A percentile compares a stretch with the other conserved stretches of the same genome.
phyloP scores from a whole-genome alignment of 1,139 yeast genomes.

The Eremothecium sinecaudum region DNA sequence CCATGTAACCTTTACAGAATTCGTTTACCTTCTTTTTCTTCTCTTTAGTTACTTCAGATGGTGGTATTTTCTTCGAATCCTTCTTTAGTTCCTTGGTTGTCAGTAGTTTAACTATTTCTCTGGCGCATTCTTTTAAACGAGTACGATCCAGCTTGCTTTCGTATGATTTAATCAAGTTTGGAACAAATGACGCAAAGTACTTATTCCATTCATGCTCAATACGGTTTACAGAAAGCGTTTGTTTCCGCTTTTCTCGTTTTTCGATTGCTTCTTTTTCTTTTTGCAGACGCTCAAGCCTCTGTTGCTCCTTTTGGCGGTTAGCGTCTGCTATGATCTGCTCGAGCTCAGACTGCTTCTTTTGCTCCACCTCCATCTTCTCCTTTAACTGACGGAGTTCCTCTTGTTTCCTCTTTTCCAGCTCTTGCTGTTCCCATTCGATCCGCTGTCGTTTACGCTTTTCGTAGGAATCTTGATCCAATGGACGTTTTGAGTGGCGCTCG shows the following conservation, averaged over 20 bases:
- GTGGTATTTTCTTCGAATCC: slow-evolving; percentile 37
- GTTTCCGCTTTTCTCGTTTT: slow-evolving; percentile 16
- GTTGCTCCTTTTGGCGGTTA: slow-evolving; percentile 27
- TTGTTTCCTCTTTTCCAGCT: slow-evolving; percentile 21
- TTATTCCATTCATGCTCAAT: slow-evolving; percentile 46
- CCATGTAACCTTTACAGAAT: slow-evolving; percentile 63
- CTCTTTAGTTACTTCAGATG: slow-evolving; percentile 49
- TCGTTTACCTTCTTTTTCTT: slow-evolving; percentile 60
- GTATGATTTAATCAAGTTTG: slow-evolving; percentile 64
- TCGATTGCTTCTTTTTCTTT: slow-evolving; percentile 19
- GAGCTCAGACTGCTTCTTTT: slow-evolving; percentile 23
- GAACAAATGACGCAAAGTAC: slow-evolving; percentile 65
- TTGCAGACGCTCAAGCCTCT: slow-evolving; percentile 21
- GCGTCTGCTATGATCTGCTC: slow-evolving; percentile 39
- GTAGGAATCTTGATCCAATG: slow-evolving; percentile 19
- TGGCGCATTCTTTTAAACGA: slow-evolving; percentile 65
- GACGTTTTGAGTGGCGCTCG: slow-evolving; percentile 10
- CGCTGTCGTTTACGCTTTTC: slow-evolving; percentile 18
- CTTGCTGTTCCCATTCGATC: slow-evolving; percentile 20
- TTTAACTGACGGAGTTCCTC: slow-evolving; percentile 26
- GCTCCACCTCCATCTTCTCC: slow-evolving; percentile 21
- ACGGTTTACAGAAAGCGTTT: slow-evolving; percentile 13
- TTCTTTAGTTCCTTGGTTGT: slow-evolving; percentile 54
- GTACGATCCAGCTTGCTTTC: slow-evolving; percentile 62
- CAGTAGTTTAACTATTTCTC: slow-evolving; percentile 58